A percentile compares a stretch with the other conserved stretches of the same genome.
Conservation (phyloP, 2,329 filamentous ascomycete species). For the Fusarium poae region DNA sequence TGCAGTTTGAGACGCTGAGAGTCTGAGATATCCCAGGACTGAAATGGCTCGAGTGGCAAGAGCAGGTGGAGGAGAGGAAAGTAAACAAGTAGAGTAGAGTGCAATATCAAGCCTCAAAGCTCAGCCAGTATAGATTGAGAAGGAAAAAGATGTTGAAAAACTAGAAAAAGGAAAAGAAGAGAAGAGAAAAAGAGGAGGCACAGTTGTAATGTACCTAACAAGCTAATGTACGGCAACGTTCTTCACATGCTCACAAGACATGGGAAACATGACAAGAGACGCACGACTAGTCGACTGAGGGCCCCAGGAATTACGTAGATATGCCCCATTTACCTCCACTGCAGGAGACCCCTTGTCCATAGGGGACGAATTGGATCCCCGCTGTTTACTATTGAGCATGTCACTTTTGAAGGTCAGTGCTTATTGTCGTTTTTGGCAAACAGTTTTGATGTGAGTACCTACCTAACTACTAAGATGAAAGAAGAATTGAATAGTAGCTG, state of each 20-base stretch:
- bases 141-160: neutral
- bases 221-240: conserved; percentile 12
- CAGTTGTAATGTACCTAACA: neutral
- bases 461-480: too few species aligned
- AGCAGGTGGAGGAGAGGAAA: conserved; percentile 1
- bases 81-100: conserved; percentile 15
- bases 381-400: neutral
- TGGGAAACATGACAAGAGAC: conserved; percentile 6
- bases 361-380: conserved; percentile 20
- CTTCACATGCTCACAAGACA: conserved; percentile 45
- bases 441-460: neutral
- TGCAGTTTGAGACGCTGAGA: neutral
- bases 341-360: conserved; percentile 20
- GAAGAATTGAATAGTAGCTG: neutral
- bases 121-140: conserved; percentile 14
- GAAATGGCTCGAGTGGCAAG: conserved; percentile 5
- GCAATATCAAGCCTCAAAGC: conserved; percentile 16
- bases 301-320: conserved; percentile 40
- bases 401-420: neutral
- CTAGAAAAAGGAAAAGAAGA: neutral
- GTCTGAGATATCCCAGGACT: neutral
- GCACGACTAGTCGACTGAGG: conserved; percentile 22
- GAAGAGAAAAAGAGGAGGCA: conserved; percentile 14
- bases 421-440: neutral
- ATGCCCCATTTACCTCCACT: conserved; percentile 32